Base-by-base conservation (phyloP, 352 stramenopile genomes). In the Globisporangium carolinianum region DNA sequence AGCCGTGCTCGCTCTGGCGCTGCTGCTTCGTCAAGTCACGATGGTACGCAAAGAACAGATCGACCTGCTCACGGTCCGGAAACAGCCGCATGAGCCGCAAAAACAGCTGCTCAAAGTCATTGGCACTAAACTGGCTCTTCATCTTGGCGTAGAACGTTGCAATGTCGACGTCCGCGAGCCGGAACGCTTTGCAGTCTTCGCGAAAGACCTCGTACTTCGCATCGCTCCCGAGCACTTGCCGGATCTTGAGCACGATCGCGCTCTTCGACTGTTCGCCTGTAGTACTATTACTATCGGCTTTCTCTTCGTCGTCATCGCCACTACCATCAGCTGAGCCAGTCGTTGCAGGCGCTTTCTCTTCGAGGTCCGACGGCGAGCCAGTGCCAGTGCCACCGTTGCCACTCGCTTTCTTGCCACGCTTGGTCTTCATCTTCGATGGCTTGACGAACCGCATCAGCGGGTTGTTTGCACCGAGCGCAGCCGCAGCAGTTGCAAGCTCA, bases 201-300 rank as follows among this genome's bases (percentile, higher is more conserved):
- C 85, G 78, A 51, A 94, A 92, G 3, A 89, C 75, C 47, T 92
- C 82, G 58, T 92, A 94, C 65, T 91, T 92, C 18, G 79, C 80
- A 49, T 88, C 80, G 47, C 72, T 90, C 39, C 85, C 85, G 2
- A 94, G 69, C 9, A 80, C 70, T 48, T 91, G 79, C 12, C 81
- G 75, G 45, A 94, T 88, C 65, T 87, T 83, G 17, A 92, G 72
- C 52, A 92, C 78, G 9, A 92, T 64, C 36, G 80, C 76, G 45
- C 76, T 90, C 58, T 94, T 91, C 1, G 77, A 92, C 18, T 79
- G 58, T 14, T 64, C 58, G 8, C 70, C 63, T 14, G 1, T 24
- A 24, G 18, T 24, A 24, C 18, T 24, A 24, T 24, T 24, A 53
- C 63, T 5, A 53, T 61, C 4, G 51, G 53, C 39, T 7, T 77